Evolutionary conservation across 495 filamentous ascomycete species (phyloP), one percentile per base, ranked within the genome.

Genomic region (Hypoxylon cercidicola): DNA sequence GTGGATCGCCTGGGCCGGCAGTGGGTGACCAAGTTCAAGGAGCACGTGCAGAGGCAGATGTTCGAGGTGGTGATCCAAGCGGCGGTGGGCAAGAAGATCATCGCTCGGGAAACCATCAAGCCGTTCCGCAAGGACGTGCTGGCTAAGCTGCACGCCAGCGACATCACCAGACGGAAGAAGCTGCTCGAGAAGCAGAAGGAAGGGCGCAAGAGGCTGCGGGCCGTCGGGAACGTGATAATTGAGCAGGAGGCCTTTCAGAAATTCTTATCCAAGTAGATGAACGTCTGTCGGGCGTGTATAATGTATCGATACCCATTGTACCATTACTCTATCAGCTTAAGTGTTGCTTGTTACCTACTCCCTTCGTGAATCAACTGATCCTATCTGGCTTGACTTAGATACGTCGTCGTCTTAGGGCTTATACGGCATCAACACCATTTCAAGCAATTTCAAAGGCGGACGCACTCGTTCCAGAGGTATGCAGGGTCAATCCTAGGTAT

Each of bases 1-100:
- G 87, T 87, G 0, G 85, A 90, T 9, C 81, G 90, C 20, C 77
- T 95, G 11, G 95, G 93, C 18, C 82, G 89, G 57, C 79, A 87
- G 62, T 99, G 95, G 95, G 95, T 98, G 10, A 88, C 84, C 16
- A 98, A 97, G 77, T 98, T 99, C 81, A 98, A 97, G 74, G 87
- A 97, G 77, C 93, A 97, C 71, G 95, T 99, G 2, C 90, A 96
- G 59, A 81, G 95, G 28, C 96, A 99, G 78, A 90, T 97, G 81
- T 99, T 96, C 73, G 95, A 99, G 76, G 87, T 99, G 5, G 78
- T 98, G 58, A 99, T 99, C 63, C 95, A 99, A 73, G 95, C 96
- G 12, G 89, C 90, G 0, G 89, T 89, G 0, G 96, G 95, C 2
- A 88, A 85, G 56, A 85, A 88, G 44, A 87, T 99, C 54, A 86